phyloP scores from a whole-genome alignment of 1,284 basidiomycete species.

The Quambalaria eucalypti region DNA sequence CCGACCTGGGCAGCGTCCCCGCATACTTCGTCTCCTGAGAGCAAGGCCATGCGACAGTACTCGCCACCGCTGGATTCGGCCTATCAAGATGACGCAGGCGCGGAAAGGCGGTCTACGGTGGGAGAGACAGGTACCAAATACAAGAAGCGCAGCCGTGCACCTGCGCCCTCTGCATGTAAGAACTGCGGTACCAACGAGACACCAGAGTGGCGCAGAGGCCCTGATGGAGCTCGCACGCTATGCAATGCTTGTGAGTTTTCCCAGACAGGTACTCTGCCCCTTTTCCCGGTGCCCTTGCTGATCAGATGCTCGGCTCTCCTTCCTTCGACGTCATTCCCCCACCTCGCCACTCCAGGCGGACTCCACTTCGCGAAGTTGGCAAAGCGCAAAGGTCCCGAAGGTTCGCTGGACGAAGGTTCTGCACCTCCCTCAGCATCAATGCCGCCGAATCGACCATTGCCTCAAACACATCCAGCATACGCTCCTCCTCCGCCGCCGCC shows the following conservation, averaged over 20 bases:
- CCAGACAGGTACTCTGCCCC: neutral
- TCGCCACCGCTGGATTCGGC: neutral
- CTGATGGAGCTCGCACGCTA: slow-evolving; percentile 41
- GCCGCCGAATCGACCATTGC: too few relatives aligned
- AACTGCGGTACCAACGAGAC: slow-evolving; percentile 37
- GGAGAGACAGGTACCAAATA: slow-evolving; percentile 22
- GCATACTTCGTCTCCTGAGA: neutral
- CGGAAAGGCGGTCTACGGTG: neutral
- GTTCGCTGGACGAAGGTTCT: too few relatives aligned
- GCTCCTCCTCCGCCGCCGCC: too few relatives aligned
- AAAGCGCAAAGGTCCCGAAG: neutral
- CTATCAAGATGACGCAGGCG: neutral
- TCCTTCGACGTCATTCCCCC: too few relatives aligned
- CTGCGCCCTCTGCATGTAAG: slow-evolving; percentile 37
- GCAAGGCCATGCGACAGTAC: neutral
- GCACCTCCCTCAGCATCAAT: too few relatives aligned
- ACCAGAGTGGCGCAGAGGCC: slow-evolving; percentile 43
- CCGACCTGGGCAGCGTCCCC: neutral
- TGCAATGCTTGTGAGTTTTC: slow-evolving; percentile 39
- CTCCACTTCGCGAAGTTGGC: neutral
- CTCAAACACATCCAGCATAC: too few relatives aligned
- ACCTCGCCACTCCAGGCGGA: neutral
- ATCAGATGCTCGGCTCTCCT: neutral
- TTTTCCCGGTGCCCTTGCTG: neutral
- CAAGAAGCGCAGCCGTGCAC: slow-evolving; percentile 42